Percentiles rank a stretch among this genome's conserved stretches.
Conservation (phyloP, 441 rosid genomes). For the Erysimum pusillum region DNA sequence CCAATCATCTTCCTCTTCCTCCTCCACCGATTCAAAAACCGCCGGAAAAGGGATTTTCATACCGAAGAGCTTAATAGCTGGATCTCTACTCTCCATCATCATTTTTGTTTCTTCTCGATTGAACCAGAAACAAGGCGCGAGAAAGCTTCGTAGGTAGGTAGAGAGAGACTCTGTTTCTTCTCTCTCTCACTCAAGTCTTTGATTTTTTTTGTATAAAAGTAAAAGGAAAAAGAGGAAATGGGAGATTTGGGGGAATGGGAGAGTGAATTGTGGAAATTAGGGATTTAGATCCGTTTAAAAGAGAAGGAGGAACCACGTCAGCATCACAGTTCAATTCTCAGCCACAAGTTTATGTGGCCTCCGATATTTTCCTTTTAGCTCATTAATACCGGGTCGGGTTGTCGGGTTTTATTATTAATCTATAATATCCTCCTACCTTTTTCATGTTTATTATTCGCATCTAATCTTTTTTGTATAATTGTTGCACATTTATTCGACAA, state of each 20-base stretch:
- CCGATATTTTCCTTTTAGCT: constrained; percentile 53
- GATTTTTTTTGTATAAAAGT: too few species aligned
- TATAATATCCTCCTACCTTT: constrained; percentile 1
- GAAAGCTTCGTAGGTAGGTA: constrained; percentile 23
- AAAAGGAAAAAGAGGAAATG: too few species aligned
- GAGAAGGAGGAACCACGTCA: constrained; percentile 79
- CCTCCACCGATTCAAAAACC: constrained; percentile 29
- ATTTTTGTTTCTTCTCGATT: constrained; percentile 36
- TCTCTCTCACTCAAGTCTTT: neutral
- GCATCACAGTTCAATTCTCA: constrained; percentile 61
- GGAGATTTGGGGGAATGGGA: constrained; percentile 2
- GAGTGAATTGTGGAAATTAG: constrained; percentile 41
- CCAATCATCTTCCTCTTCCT: constrained; percentile 26
- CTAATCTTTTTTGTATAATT: neutral
- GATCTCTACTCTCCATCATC: constrained; percentile 61
- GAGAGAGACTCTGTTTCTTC: neutral
- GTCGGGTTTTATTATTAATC: constrained; percentile 18
- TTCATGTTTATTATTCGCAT: constrained; percentile 19
- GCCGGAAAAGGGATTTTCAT: constrained; percentile 65
- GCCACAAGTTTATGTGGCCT: constrained; percentile 94
- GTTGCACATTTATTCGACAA: neutral
- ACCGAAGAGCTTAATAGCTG: constrained; percentile 84
- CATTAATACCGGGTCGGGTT: constrained; percentile 47
- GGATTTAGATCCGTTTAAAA: constrained; percentile 72
- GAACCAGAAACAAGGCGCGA: constrained; percentile 47